Evolutionary conservation across 1,139 yeast genomes (phyloP).

Genomic region (Geotrichum reessii): DNA sequence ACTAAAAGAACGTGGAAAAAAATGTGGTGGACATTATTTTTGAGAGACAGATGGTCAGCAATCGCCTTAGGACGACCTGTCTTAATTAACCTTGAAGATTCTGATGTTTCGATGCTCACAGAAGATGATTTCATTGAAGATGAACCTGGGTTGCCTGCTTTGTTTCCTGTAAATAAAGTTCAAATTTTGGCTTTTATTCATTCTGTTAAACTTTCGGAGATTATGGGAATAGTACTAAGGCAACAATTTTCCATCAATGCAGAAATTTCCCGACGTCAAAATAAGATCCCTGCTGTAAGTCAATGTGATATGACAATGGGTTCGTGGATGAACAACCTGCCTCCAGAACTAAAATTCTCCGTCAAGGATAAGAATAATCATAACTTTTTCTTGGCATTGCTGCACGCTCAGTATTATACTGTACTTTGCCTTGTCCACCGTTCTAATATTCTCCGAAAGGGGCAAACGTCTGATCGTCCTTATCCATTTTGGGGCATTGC

Average conservation of each 20-base stretch:
- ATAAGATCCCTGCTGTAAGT: slow-evolving; percentile 52
- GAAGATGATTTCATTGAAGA: slow-evolving; percentile 59
- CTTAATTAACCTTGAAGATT: slow-evolving; percentile 63
- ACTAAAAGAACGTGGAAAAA: slow-evolving; percentile 62
- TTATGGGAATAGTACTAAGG: slow-evolving; percentile 63
- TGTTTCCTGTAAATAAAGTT: slow-evolving; percentile 45
- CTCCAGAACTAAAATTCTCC: slow-evolving; percentile 57
- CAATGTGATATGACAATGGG: slow-evolving; percentile 79
- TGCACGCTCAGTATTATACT: slow-evolving; percentile 69
- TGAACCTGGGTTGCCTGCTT: slow-evolving; percentile 44
- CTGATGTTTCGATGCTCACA: slow-evolving; percentile 70
- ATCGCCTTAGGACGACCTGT: slow-evolving; percentile 74
- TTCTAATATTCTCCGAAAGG: slow-evolving; percentile 53
- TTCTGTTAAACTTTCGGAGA: slow-evolving; percentile 62
- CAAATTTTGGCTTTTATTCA: slow-evolving; percentile 57
- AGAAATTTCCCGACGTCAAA: slow-evolving; percentile 45
- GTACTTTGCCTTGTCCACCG: slow-evolving; percentile 66
- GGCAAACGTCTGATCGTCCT: slow-evolving; percentile 42
- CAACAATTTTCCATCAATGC: slow-evolving; percentile 71
- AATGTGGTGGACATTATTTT: slow-evolving; percentile 76
- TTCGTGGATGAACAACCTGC: slow-evolving; percentile 67
- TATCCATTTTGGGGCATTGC: slow-evolving; percentile 85
- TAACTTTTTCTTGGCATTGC: slow-evolving; percentile 54
- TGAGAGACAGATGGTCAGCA: slow-evolving; percentile 63
- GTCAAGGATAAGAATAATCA: slow-evolving; percentile 48